Conservation (phyloP, 2,329 filamentous ascomycete species). For the Stemphylium vesicarium region DNA sequence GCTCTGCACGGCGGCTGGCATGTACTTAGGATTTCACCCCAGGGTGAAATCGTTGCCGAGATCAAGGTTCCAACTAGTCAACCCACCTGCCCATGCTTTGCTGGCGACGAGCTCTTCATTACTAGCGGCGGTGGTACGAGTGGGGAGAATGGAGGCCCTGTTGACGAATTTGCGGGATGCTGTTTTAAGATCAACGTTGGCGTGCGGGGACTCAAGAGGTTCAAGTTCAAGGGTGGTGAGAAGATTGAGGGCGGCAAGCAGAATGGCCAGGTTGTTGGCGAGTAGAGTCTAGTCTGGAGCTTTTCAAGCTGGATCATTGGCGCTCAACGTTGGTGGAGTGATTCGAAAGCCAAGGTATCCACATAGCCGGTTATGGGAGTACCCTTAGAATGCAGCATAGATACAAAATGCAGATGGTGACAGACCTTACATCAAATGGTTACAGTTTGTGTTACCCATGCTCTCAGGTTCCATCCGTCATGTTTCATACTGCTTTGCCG, state of each 20-base stretch:
- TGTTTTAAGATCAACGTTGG: conserved; percentile 81
- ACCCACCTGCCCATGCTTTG: conserved; percentile 82
- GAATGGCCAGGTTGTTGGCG: conserved; percentile 34
- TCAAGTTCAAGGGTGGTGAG: conserved; percentile 44
- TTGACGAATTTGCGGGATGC: conserved; percentile 70
- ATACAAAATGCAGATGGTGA: background rate
- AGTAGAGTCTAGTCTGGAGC: conserved; percentile 14
- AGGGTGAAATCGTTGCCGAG: conserved; percentile 75
- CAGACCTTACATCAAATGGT: background rate
- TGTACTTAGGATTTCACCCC: conserved; percentile 75
- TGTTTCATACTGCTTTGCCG: background rate
- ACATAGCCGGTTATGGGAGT: too few relatives aligned
- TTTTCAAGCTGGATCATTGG: background rate
- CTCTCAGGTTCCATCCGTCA: background rate
- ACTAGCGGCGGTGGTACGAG: conserved; percentile 67
- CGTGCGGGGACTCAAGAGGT: conserved; percentile 61
- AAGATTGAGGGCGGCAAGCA: conserved; percentile 39
- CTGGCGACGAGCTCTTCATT: conserved; percentile 75
- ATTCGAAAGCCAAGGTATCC: background rate
- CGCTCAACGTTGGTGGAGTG: too few relatives aligned
- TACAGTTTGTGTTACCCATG: background rate
- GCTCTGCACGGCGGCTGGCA: conserved; percentile 80
- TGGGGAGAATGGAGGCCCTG: conserved; percentile 64
- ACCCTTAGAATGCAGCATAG: background rate
- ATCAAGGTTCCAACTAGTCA: conserved; percentile 78